These are phyloP conservation scores for Blastocystis sp. DNA, from an alignment of 352 stramenopile genomes.

Conservation along the genomic window DNA sequence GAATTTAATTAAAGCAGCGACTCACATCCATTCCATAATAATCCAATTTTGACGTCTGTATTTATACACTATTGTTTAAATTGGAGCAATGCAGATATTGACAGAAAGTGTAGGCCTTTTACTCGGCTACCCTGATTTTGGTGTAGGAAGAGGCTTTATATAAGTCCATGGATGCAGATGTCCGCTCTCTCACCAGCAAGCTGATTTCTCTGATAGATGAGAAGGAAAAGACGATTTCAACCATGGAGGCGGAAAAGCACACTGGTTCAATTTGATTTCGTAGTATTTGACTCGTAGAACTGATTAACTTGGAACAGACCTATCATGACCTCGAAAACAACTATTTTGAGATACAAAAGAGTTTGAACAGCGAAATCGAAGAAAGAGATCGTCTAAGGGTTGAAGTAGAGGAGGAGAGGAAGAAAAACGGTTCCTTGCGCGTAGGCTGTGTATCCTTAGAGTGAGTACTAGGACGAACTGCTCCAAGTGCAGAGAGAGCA, in stretches of 20 bases:
- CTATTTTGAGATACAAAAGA: slow-evolving; percentile 38
- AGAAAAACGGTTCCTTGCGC: background rate
- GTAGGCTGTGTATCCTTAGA: background rate
- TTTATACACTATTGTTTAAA: background rate
- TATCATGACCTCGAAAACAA: slow-evolving; percentile 51
- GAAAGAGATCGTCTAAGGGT: background rate
- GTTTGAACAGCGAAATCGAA: background rate
- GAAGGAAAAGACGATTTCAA: background rate
- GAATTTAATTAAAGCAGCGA: background rate
- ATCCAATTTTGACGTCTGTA: background rate
- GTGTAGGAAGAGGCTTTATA: slow-evolving; percentile 21
- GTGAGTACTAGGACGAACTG: slow-evolving; percentile 1
- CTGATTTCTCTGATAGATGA: background rate
- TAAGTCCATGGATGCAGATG: slow-evolving; percentile 13
- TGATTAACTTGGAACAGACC: slow-evolving; percentile 18
- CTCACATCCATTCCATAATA: background rate
- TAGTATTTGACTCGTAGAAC: background rate
- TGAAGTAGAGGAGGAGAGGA: slow-evolving; percentile 9
- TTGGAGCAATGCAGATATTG: background rate
- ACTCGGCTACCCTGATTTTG: background rate
- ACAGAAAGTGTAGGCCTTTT: slow-evolving; percentile 16
- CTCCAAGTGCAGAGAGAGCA: slow-evolving; percentile 22
- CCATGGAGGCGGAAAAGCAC: background rate
- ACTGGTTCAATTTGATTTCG: background rate
- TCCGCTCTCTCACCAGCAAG: background rate